Base-by-base conservation (phyloP, 2,329 filamentous ascomycete genomes). In the Venturia asperata region DNA sequence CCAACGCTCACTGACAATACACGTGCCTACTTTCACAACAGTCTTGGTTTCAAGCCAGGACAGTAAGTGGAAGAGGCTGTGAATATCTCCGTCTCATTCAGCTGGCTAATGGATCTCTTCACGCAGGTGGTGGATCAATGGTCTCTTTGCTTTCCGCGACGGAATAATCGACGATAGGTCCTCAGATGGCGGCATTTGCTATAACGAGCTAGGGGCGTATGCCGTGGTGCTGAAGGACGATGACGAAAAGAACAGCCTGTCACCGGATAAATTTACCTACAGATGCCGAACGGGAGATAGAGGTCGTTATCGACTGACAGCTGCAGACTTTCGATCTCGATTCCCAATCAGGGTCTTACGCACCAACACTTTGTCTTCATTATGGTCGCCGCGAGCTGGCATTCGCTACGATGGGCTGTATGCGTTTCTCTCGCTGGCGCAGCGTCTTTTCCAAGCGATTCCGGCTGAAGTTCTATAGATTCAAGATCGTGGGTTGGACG, bases 341-440 rank as follows among this genome's bases (percentile, higher is more conserved):
- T 70, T 75, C 42, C 77, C 77, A 0, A 70, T 81, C 7, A 74
- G 80, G 17, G 73, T 81, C 11, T 71, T 82, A 64, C 74, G 79
- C 43, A 76, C 74, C 61, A 79, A 82, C 67, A 74, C 72, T 10
- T 69, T 80, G 65, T 74, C 73, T 42, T 79, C 77, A 65, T 72
- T 78, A 39, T 80, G 76, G 75, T 74, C 76, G 13, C 80, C 80
- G 2, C 76, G 75, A 66, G 78, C 77, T 61, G 80, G 80, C 0
- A 69, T 81, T 7, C 70, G 80, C 70, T 82, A 81, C 66, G 80
- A 81, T 62, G 80, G 80, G 61, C 66, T 81, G 78, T 81, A 66
- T 71, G 78, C 74, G 61, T 1, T 39, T 49, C n/a, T 13, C n/a
- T 21, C 27, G 61, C 42, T 34, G 61, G 11, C 47, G n/a, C 15